phyloP scores from a whole-genome alignment of 148 eudicot species.

The Chenopodium suecicum region DNA sequence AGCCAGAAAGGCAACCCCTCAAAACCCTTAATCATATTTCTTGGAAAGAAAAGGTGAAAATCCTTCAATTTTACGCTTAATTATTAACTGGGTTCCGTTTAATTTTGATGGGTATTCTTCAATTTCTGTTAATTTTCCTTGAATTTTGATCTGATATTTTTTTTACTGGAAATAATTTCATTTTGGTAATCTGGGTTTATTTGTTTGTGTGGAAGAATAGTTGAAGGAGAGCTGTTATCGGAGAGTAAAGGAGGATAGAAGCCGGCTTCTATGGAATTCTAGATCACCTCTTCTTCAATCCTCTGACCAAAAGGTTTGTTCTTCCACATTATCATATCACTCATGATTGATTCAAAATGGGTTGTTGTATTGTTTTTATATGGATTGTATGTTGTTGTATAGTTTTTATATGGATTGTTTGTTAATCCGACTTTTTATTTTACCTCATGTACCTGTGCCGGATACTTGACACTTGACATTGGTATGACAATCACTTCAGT shows the following conservation, averaged over 20 bases:
- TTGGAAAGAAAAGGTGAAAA: constrained; percentile 65
- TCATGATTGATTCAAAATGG: background rate
- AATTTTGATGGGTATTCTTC: background rate
- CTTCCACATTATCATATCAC: background rate
- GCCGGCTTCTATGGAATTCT: constrained; percentile 64
- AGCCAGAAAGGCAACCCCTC: constrained; percentile 36
- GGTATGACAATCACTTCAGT: no score
- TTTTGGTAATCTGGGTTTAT: constrained; percentile 17
- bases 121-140: background rate
- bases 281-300: constrained; percentile 44
- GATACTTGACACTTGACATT: no score
- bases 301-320: constrained; percentile 45
- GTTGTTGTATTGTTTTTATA: no score
- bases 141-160: no score
- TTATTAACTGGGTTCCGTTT: constrained; percentile 9
- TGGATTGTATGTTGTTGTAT: no score
- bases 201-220: constrained; percentile 37
- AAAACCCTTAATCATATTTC: constrained; percentile 44
- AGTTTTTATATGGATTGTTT: no score
- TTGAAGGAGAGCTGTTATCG: constrained; percentile 74
- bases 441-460: no score
- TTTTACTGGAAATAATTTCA: background rate
- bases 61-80: background rate
- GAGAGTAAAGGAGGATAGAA: constrained; percentile 73
- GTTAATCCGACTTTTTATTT: no score